Conservation (phyloP, 208 protist species). For the Trypanosoma theileri region DNA sequence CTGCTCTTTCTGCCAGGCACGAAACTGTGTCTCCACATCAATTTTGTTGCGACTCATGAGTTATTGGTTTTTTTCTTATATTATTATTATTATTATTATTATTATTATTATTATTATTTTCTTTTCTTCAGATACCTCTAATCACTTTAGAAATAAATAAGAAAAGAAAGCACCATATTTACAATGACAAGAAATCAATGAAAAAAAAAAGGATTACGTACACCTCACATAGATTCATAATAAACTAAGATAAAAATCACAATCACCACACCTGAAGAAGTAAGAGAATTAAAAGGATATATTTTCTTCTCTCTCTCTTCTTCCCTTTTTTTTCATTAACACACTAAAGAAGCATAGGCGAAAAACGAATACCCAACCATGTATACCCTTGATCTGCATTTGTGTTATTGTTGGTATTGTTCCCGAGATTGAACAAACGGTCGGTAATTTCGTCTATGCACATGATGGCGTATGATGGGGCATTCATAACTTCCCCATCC, state of each 20-base stretch:
- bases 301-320: background rate
- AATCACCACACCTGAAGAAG: too few relatives aligned
- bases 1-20: constrained; percentile 27
- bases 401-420: background rate
- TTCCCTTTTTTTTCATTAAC: background rate
- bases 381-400: constrained; percentile 10
- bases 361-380: constrained; percentile 26
- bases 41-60: constrained; percentile 17
- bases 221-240: too few relatives aligned
- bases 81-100: background rate
- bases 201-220: background rate
- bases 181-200: constrained; percentile 3
- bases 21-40: constrained; percentile 55
- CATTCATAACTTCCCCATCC: constrained; percentile 15
- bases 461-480: constrained; percentile 48
- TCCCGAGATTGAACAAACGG: constrained; percentile 42
- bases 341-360: constrained; percentile 10
- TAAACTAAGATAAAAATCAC: too few relatives aligned
- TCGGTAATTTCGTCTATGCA: constrained; percentile 67
- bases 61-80: background rate
- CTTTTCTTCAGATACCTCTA: too few relatives aligned
- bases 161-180: constrained; percentile 2
- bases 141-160: background rate
- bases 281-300: background rate
- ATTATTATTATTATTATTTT: constrained; percentile 7